These are phyloP conservation scores for Lyophyllum semitale DNA, from an alignment of 768 basidiomycete genomes.

Conservation along the genomic window DNA sequence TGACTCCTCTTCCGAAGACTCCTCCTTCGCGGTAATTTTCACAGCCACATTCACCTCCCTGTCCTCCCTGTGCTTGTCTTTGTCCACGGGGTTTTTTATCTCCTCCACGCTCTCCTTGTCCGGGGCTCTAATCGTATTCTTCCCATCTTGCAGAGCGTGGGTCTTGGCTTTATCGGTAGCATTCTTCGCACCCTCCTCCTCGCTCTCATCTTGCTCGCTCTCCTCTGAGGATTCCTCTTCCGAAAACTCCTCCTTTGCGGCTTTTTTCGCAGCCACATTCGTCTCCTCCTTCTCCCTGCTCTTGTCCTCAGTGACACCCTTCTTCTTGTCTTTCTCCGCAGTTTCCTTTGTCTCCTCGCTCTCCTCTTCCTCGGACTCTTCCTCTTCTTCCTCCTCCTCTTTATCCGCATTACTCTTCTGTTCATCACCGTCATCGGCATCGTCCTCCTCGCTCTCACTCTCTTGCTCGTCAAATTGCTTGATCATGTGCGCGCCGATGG, in stretches of 20 bases:
- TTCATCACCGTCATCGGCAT: slow-evolving; percentile 9
- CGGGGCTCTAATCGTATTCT: neutral
- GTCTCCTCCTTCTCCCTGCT: slow-evolving; percentile 31
- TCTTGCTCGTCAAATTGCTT: slow-evolving; percentile 82
- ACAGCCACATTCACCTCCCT: slow-evolving; percentile 23
- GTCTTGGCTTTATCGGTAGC: neutral
- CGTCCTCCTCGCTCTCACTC: slow-evolving; percentile 38
- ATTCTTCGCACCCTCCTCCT: slow-evolving; percentile 7
- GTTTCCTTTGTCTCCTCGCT: neutral
- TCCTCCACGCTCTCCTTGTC: neutral
- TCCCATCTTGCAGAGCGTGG: neutral
- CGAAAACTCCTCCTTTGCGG: slow-evolving; percentile 1
- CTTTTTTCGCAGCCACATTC: slow-evolving; percentile 9
- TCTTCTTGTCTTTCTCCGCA: neutral
- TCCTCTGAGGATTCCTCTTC: neutral
- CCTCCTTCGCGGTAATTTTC: neutral
- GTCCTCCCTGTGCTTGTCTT: slow-evolving; percentile 25
- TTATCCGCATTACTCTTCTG: neutral
- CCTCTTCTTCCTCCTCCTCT: neutral
- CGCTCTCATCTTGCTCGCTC: slow-evolving; percentile 17
- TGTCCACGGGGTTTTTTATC: neutral
- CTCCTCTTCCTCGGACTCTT: slow-evolving; percentile 9
- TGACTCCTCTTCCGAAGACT: slow-evolving; percentile 14
- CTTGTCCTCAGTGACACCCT: slow-evolving; percentile 1
- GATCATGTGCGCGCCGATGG: slow-evolving; percentile 72